These are phyloP conservation scores for Globomyces sp. DNA, from an alignment of 371 early-diverging fungal species.

Conservation along the genomic window DNA sequence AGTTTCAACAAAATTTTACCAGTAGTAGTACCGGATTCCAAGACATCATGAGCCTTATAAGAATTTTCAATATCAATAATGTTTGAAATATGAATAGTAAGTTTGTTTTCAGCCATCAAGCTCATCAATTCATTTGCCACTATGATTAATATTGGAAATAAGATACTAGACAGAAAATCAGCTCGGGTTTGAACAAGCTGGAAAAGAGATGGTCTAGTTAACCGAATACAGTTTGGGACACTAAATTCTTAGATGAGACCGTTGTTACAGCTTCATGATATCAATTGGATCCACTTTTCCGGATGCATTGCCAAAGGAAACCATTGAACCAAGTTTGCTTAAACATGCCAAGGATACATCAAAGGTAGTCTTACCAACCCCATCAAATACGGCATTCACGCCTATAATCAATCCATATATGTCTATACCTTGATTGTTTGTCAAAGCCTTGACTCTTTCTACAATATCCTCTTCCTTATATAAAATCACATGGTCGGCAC, in stretches of 20 bases:
- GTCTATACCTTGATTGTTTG: conserved; percentile 53
- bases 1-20: conserved; percentile 13
- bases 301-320: conserved; percentile 92
- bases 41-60: conserved; percentile 74
- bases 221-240: conserved; percentile 65
- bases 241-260: too few species aligned
- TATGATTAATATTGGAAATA: neutral
- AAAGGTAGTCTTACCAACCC: conserved; percentile 88
- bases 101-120: conserved; percentile 27
- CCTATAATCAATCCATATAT: conserved; percentile 40
- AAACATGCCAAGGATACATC: conserved; percentile 68
- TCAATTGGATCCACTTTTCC: conserved; percentile 77
- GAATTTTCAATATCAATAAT: conserved; percentile 71
- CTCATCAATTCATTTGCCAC: conserved; percentile 48
- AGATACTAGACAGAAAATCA: conserved; percentile 62
- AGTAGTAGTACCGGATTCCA: conserved; percentile 46
- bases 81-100: conserved; percentile 70
- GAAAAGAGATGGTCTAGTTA: conserved; percentile 78
- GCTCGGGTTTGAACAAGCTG: conserved; percentile 65
- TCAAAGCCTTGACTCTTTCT: conserved; percentile 71
- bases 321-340: conserved; percentile 75
- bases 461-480: conserved; percentile 66
- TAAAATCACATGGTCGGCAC: conserved; percentile 66
- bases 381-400: conserved; percentile 86
- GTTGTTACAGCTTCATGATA: conserved; percentile 52